Conservation (phyloP, 148 eudicot genomes). For the Heliamphora exappendiculata region DNA sequence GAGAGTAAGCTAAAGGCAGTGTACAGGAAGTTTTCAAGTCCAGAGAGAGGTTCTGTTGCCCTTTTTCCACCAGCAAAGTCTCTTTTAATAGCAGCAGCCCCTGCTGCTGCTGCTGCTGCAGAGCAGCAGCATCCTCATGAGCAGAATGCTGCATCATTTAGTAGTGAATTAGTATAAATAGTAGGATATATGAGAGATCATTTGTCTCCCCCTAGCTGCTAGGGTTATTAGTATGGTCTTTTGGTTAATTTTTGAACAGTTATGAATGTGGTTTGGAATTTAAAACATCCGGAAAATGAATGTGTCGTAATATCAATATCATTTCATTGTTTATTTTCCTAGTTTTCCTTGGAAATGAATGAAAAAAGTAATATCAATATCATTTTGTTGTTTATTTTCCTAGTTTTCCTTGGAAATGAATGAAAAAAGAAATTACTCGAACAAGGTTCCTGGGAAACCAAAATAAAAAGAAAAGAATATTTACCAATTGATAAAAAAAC, state of each 20-base stretch:
- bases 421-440: too few species aligned
- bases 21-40: slow-evolving; percentile 41
- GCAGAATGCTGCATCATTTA: neutral
- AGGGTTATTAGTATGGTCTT: neutral
- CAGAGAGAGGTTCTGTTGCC: slow-evolving; percentile 55
- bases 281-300: too few species aligned
- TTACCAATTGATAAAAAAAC: too few species aligned
- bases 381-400: too few species aligned
- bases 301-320: too few species aligned
- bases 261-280: neutral
- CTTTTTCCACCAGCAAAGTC: slow-evolving; percentile 44
- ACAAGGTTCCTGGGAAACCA: too few species aligned
- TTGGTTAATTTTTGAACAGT: neutral
- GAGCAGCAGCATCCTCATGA: neutral
- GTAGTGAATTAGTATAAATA: neutral
- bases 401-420: too few species aligned
- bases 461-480: too few species aligned
- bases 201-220: neutral
- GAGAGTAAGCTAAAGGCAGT: slow-evolving; percentile 54
- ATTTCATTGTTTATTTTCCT: too few species aligned
- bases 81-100: too few species aligned
- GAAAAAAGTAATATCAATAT: too few species aligned
- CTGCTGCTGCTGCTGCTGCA: neutral
- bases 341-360: too few species aligned
- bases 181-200: neutral